Evolutionary conservation across 495 filamentous ascomycete genomes (phyloP), one percentile per base, ranked within the genome.

Genomic region (Xylaria venustula): DNA sequence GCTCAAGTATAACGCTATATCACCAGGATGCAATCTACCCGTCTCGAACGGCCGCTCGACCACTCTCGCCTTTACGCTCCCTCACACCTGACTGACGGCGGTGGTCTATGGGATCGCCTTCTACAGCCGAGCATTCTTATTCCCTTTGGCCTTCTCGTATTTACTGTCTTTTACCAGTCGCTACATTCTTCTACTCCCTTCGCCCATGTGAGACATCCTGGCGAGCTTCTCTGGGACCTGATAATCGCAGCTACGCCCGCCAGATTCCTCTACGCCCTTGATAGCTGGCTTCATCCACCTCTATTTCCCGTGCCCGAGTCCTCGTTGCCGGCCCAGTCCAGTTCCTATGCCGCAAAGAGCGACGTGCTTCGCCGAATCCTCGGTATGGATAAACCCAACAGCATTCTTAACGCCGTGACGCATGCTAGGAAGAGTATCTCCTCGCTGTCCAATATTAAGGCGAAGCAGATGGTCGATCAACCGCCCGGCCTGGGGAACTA

Each of bases 401-500:
- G 75, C 30, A 64, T 79, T 36, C 66, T 77, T 22, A 63, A 48
- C 22, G 73, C 74, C 7, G 73, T 78, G 2, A 67, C 75, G 3
- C 54, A 73, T 30, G 77, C 69, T 1, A 70, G 77, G 15, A 73
- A 69, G 54, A 77, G 79, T 17, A 70, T 88, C 11, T 76, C 81
- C 25, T 73, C 79, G 19, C 72, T 84, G 37, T 74, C 87, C 2
- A 73, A 76, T 51, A 75, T 75, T 7, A 72, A 79, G 54, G 83
- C 12, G 60, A 72, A 37, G 25, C 52, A 14, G 52, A 58, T 14
- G 46, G 58, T 36, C 6, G 69, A 79, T 69, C 83, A 50, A 26
- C 91, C 91, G 2, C 83, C 91, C 4, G 94, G 95, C 0, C 73
- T 98, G 30, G 90, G 90, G 17, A 99, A 99, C 68, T 88, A 85